A percentile compares a stretch with the other conserved stretches of the same genome.
Evolutionary conservation across 805 yeast species (phyloP).

Genomic region (Blastobotrys parvus): DNA sequence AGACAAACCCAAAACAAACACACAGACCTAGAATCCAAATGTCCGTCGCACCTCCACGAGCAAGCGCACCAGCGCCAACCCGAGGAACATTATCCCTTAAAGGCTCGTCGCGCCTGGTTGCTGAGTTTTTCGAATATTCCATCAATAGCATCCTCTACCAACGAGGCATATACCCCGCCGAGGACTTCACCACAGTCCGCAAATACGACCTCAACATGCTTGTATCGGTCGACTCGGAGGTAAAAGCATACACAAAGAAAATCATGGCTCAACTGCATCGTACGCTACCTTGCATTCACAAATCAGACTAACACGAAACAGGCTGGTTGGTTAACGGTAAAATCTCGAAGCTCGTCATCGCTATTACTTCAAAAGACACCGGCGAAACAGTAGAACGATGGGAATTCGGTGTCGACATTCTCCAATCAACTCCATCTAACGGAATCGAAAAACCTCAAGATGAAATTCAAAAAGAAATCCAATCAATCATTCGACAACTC

Average conservation of each 20-base stretch:
- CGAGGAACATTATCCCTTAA: conserved; percentile 50
- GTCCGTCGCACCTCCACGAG: not conserved
- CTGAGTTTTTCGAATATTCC: conserved; percentile 79
- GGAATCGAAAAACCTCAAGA: conserved; percentile 30
- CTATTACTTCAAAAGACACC: conserved; percentile 58
- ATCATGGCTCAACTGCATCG: conserved; percentile 58
- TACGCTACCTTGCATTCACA: conserved; percentile 20
- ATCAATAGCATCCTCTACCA: conserved; percentile 79
- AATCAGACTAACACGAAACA: conserved; percentile 8
- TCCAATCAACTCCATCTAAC: conserved; percentile 12
- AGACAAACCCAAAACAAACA: too few species aligned
- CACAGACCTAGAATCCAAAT: too few species aligned
- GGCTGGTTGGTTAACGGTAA: conserved; percentile 67
- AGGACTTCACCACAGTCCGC: conserved; percentile 67
- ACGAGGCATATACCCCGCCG: conserved; percentile 82
- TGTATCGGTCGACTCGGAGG: conserved; percentile 66
- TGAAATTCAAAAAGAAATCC: conserved; percentile 66
- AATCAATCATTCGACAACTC: conserved; percentile 77
- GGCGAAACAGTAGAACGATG: conserved; percentile 73
- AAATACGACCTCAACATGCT: conserved; percentile 75
- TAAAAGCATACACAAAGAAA: conserved; percentile 55
- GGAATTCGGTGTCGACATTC: conserved; percentile 64
- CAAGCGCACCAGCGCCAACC: conserved; percentile 24
- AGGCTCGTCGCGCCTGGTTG: conserved; percentile 71
- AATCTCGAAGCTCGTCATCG: conserved; percentile 61